Evolutionary conservation across 2,329 filamentous ascomycete genomes (phyloP).

Genomic region (Rhynchosporium secalis): DNA sequence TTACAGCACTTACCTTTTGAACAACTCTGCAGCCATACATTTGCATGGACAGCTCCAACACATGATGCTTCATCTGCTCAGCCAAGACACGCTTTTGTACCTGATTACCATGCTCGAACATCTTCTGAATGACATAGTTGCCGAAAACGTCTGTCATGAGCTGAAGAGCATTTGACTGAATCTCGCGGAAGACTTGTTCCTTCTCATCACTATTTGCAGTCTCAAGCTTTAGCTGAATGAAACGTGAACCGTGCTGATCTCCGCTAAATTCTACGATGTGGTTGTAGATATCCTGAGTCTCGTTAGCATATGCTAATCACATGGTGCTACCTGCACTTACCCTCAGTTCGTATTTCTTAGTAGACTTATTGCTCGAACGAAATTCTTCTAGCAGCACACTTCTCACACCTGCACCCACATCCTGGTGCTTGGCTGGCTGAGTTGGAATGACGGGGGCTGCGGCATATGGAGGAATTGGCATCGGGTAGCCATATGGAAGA

Average conservation of each 20-base stretch:
- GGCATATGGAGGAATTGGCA: conserved; percentile 37
- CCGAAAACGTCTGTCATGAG: conserved; percentile 97
- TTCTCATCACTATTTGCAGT: conserved; percentile 95
- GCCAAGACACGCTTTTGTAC: conserved; percentile 87
- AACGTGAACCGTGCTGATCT: conserved; percentile 92
- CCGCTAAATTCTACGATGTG: conserved; percentile 93
- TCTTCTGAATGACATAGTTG: conserved; percentile 97
- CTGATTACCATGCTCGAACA: conserved; percentile 95
- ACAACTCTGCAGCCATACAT: conserved; percentile 96
- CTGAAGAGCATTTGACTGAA: conserved; percentile 79
- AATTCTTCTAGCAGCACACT: conserved; percentile 80
- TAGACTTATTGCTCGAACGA: conserved; percentile 70
- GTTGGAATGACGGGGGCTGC: conserved; percentile 33
- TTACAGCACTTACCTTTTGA: conserved; percentile 68
- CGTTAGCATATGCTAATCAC: background rate
- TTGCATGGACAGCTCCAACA: conserved; percentile 76
- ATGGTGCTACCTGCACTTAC: conserved; percentile 40
- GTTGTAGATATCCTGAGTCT: conserved; percentile 70
- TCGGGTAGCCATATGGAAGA: conserved; percentile 41
- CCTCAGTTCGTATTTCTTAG: conserved; percentile 75
- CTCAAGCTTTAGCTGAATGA: conserved; percentile 91
- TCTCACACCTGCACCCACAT: conserved; percentile 54
- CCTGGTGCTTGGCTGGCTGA: conserved; percentile 39
- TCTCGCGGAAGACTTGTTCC: conserved; percentile 84
- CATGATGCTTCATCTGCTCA: conserved; percentile 82